Evolutionary conservation across 208 protist species (phyloP).

Genomic region (Trypanosoma theileri): DNA sequence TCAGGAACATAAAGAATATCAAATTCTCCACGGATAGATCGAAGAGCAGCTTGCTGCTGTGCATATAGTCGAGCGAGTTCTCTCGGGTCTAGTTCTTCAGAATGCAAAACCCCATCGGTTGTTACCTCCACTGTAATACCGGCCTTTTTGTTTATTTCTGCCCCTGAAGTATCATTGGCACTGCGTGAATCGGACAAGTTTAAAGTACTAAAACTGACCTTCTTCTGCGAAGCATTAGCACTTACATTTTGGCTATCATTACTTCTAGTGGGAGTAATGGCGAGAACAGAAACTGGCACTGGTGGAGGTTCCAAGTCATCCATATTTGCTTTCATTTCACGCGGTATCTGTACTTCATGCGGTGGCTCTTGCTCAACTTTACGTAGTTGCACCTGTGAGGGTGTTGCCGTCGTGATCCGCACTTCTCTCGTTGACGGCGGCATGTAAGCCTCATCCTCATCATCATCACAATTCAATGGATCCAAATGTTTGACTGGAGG

Average conservation of each 20-base stretch:
- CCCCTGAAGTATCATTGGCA: background rate
- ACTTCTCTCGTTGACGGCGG: background rate
- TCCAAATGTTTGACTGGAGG: background rate
- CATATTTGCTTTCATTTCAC: background rate
- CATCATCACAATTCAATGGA: background rate
- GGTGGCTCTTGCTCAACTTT: background rate
- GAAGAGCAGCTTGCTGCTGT: constrained; percentile 67
- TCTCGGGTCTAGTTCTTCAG: constrained; percentile 58
- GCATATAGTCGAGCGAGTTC: constrained; percentile 69
- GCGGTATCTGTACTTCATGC: background rate
- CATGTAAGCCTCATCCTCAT: background rate
- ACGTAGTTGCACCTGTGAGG: background rate
- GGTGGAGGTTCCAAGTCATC: background rate
- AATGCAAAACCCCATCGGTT: constrained; percentile 39
- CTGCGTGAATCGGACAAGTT: background rate
- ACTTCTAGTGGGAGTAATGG: background rate
- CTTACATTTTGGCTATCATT: background rate
- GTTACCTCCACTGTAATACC: constrained; percentile 39
- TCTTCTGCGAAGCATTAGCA: background rate
- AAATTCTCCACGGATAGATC: constrained; percentile 48
- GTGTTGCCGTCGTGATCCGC: background rate
- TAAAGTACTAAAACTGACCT: background rate
- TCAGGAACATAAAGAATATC: constrained; percentile 76
- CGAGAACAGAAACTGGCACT: background rate
- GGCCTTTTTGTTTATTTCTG: background rate